Conservation (phyloP, 148 eudicot genomes). For the Persicaria tinctoria region DNA sequence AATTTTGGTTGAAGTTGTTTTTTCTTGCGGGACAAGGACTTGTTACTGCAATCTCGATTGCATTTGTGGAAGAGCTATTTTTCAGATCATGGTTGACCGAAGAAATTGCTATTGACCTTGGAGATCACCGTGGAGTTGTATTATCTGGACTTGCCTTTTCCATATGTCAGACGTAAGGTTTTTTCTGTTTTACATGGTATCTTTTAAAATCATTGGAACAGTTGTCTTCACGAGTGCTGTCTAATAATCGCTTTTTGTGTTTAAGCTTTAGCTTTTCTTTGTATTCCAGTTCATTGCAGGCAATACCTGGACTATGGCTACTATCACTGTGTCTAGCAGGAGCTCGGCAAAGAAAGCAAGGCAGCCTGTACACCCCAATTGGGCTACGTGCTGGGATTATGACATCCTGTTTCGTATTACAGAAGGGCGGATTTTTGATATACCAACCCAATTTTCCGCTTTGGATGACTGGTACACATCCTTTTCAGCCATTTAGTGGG, state of each 20-base stretch:
- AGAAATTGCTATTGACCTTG: slow-evolving; percentile 82
- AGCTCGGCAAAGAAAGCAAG: slow-evolving; percentile 57
- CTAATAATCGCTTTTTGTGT: neutral
- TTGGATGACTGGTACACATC: slow-evolving; percentile 65
- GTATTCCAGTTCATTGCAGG: slow-evolving; percentile 49
- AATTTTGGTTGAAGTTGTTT: slow-evolving; percentile 42
- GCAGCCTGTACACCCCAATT: slow-evolving; percentile 69
- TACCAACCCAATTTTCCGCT: slow-evolving; percentile 37
- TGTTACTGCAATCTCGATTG: slow-evolving; percentile 54
- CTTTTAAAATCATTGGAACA: neutral
- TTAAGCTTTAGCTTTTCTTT: slow-evolving; percentile 2
- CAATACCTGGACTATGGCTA: slow-evolving; percentile 82
- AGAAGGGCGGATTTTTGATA: slow-evolving; percentile 55
- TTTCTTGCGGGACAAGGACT: slow-evolving; percentile 47
- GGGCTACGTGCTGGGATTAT: slow-evolving; percentile 82
- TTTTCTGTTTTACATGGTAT: neutral
- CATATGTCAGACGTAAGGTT: slow-evolving; percentile 62
- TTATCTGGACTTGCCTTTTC: slow-evolving; percentile 79
- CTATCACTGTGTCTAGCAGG: slow-evolving; percentile 66
- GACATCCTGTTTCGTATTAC: slow-evolving; percentile 52
- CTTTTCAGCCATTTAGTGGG: slow-evolving; percentile 74
- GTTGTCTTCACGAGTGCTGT: neutral
- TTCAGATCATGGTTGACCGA: slow-evolving; percentile 90
- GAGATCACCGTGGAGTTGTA: slow-evolving; percentile 64
- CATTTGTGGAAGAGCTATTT: slow-evolving; percentile 76